Conservation (phyloP, 2,329 filamentous ascomycete genomes). For the Grosmannia penicillata region DNA sequence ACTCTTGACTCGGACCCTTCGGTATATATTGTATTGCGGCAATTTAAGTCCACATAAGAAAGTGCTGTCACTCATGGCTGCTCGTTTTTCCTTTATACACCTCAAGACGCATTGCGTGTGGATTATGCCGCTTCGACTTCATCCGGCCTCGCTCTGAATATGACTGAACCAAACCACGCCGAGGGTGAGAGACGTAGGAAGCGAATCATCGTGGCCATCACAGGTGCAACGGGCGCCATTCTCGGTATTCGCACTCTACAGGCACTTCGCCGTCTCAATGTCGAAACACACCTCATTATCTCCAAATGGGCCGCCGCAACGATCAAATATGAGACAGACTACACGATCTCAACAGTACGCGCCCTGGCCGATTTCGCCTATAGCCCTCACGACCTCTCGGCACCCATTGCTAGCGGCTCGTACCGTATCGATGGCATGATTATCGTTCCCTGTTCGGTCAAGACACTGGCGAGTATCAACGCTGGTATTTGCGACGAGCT, state of each 20-base stretch:
- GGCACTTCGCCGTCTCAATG: constrained; percentile 22
- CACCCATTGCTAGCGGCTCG: constrained; percentile 27
- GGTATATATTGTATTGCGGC: too few relatives aligned
- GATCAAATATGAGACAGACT: constrained; percentile 30
- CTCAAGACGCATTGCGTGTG: too few relatives aligned
- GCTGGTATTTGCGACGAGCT: constrained; percentile 28
- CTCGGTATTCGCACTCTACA: constrained; percentile 26
- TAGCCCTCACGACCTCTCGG: constrained; percentile 26
- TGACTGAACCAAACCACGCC: not conserved
- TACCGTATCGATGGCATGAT: constrained; percentile 31
- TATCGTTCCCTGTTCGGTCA: constrained; percentile 31
- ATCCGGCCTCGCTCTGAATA: too few relatives aligned
- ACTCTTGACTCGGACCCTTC: too few relatives aligned
- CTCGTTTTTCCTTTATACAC: too few relatives aligned
- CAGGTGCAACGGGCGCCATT: constrained; percentile 31
- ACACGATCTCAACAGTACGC: constrained; percentile 19
- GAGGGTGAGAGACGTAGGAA: not conserved
- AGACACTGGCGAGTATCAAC: constrained; percentile 27
- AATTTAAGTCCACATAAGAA: too few relatives aligned
- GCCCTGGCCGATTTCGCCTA: constrained; percentile 23
- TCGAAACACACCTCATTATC: constrained; percentile 33
- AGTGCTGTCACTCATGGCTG: too few relatives aligned
- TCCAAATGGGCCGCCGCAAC: constrained; percentile 33
- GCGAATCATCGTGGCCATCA: constrained; percentile 31
- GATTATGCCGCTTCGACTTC: too few relatives aligned